A percentile compares a stretch with the other conserved stretches of the same genome.
phyloP scores from a whole-genome alignment of 192 early-diverging fungal species.

The Pilaira anomala region DNA sequence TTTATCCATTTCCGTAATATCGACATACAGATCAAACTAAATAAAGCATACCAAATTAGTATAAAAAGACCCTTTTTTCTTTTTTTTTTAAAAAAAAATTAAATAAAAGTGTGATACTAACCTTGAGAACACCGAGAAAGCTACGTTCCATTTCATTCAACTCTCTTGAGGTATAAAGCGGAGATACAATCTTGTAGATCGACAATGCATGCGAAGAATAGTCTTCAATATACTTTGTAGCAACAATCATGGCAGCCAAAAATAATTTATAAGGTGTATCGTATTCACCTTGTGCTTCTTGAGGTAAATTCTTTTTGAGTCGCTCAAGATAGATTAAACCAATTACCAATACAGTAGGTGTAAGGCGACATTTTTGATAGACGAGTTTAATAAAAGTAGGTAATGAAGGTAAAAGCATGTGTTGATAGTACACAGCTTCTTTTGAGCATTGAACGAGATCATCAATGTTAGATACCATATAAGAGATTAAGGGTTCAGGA shows the following conservation, averaged over 20 bases:
- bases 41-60: not conserved
- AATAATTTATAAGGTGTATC: slow-evolving; percentile 39
- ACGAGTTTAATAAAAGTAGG: slow-evolving; percentile 9
- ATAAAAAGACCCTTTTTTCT: not conserved
- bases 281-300: slow-evolving; percentile 51
- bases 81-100: no score
- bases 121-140: slow-evolving; percentile 32
- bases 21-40: slow-evolving; percentile 32
- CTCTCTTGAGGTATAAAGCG: slow-evolving; percentile 25
- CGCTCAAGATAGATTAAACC: slow-evolving; percentile 67
- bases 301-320: slow-evolving; percentile 55
- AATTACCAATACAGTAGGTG: slow-evolving; percentile 43
- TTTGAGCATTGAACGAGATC: slow-evolving; percentile 19
- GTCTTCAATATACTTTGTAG: slow-evolving; percentile 36
- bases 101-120: not conserved
- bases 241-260: slow-evolving; percentile 32
- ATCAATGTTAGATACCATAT: slow-evolving; percentile 14
- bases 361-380: slow-evolving; percentile 21
- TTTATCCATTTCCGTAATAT: slow-evolving; percentile 22
- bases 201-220: slow-evolving; percentile 21
- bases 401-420: slow-evolving; percentile 14
- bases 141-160: slow-evolving; percentile 37
- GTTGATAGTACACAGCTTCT: slow-evolving; percentile 6
- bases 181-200: slow-evolving; percentile 27
- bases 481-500: slow-evolving; percentile 16